Conservation (phyloP, 495 filamentous ascomycete genomes). For the Penicillium tannophilum region DNA sequence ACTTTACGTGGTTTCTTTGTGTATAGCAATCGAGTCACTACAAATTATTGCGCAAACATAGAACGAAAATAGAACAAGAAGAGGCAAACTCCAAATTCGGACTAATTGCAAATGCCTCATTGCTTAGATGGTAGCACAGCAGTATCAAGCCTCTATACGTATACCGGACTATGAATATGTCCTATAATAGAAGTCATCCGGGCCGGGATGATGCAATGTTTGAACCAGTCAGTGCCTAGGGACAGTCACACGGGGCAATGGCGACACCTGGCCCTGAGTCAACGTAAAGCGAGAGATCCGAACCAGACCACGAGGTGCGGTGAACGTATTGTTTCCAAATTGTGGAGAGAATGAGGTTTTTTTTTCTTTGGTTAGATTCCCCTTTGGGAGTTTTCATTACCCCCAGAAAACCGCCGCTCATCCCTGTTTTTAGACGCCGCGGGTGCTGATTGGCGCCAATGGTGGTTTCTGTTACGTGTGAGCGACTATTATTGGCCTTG, state of each 20-base stretch:
- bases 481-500: constrained; percentile 19
- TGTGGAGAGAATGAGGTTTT: constrained; percentile 21
- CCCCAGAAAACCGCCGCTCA: constrained; percentile 26
- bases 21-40: background rate
- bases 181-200: background rate
- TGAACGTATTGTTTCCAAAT: constrained; percentile 9
- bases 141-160: background rate
- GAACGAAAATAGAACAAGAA: background rate
- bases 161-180: background rate
- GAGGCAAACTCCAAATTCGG: background rate
- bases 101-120: constrained; percentile 10
- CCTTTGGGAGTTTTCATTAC: constrained; percentile 26
- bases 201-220: constrained; percentile 25
- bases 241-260: constrained; percentile 22
- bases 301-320: constrained; percentile 20
- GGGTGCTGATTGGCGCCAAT: constrained; percentile 30
- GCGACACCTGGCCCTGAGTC: constrained; percentile 7
- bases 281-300: constrained; percentile 5
- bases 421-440: constrained; percentile 20
- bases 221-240: constrained; percentile 11
- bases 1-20: background rate
- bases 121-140: constrained; percentile 15
- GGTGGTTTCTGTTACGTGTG: constrained; percentile 47
- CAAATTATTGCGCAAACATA: background rate
- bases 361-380: constrained; percentile 9